A percentile compares a stretch with the other conserved stretches of the same genome.
Evolutionary conservation across 2,329 filamentous ascomycete genomes (phyloP).

Genomic region (Lachnellula hyalina): DNA sequence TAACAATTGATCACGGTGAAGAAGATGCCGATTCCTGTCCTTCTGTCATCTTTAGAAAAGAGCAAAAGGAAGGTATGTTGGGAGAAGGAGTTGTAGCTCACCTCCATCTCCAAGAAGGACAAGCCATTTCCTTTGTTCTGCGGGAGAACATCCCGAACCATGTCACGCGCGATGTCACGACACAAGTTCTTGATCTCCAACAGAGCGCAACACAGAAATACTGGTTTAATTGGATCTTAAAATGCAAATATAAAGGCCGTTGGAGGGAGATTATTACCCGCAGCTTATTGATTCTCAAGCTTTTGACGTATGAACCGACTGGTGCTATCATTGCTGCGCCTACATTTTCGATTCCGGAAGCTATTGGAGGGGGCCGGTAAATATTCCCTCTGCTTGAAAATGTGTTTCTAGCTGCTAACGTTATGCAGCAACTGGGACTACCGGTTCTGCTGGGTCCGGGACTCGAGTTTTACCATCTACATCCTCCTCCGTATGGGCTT

Average conservation of each 20-base stretch:
- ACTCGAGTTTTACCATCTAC: slow-evolving; percentile 74
- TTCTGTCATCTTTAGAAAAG: slow-evolving; percentile 49
- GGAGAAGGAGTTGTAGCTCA: slow-evolving; percentile 59
- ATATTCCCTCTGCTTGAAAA: slow-evolving; percentile 1
- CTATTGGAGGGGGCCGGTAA: slow-evolving; percentile 56
- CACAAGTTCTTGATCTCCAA: slow-evolving; percentile 51
- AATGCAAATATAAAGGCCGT: slow-evolving; percentile 64
- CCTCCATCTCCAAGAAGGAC: slow-evolving; percentile 58
- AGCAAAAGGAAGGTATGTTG: slow-evolving; percentile 44
- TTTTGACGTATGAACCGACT: slow-evolving; percentile 73
- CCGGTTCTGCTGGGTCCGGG: slow-evolving; percentile 72
- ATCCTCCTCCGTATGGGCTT: slow-evolving; percentile 73
- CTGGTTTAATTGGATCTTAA: slow-evolving; percentile 69
- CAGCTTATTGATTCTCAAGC: slow-evolving; percentile 68
- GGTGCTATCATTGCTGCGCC: slow-evolving; percentile 72
- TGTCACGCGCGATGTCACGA: slow-evolving; percentile 53
- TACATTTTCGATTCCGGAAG: slow-evolving; percentile 72
- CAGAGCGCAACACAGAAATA: slow-evolving; percentile 66
- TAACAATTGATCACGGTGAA: slow-evolving; percentile 58
- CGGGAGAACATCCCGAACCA: slow-evolving; percentile 56
- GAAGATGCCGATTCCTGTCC: slow-evolving; percentile 44
- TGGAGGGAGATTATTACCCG: slow-evolving; percentile 68
- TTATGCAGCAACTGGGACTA: slow-evolving; percentile 59
- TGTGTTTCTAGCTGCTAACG: neutral
- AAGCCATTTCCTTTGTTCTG: slow-evolving; percentile 64